Evolutionary conservation across 371 early-diverging fungal species (phyloP).

Genomic region (Saksenaea oblongispora): DNA sequence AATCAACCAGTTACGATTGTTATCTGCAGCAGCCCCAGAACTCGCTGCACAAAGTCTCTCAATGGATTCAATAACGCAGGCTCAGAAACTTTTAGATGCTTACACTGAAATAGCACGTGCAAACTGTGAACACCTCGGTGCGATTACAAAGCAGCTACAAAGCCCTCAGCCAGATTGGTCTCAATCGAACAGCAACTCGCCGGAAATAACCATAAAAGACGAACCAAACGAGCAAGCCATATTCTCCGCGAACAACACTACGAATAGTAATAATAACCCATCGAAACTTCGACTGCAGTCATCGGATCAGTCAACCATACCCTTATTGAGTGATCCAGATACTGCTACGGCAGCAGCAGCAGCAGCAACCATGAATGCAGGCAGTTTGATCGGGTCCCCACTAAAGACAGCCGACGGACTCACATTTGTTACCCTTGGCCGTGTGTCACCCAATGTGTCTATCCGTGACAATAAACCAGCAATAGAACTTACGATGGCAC

Average conservation of each 20-base stretch:
- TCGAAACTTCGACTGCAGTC: background rate
- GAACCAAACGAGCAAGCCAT: background rate
- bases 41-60: conserved; percentile 44
- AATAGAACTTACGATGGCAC: conserved; percentile 28
- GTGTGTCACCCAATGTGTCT: conserved; percentile 41
- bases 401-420: conserved; percentile 44
- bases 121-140: conserved; percentile 22
- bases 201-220: background rate
- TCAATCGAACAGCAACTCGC: background rate
- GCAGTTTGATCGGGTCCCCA: conserved; percentile 44
- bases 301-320: conserved; percentile 5
- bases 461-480: conserved; percentile 36
- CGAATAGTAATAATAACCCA: background rate
- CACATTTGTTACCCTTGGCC: conserved; percentile 53
- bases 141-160: background rate
- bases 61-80: conserved; percentile 64
- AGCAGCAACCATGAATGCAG: conserved; percentile 50
- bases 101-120: conserved; percentile 22
- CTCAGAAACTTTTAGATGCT: conserved; percentile 45
- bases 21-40: background rate
- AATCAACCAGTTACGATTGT: background rate
- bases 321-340: conserved; percentile 3
- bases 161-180: background rate
- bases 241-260: background rate
- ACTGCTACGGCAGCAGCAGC: conserved; percentile 26